phyloP scores from a whole-genome alignment of 139 green algal genomes.

The Ettlia oleoabundans region DNA sequence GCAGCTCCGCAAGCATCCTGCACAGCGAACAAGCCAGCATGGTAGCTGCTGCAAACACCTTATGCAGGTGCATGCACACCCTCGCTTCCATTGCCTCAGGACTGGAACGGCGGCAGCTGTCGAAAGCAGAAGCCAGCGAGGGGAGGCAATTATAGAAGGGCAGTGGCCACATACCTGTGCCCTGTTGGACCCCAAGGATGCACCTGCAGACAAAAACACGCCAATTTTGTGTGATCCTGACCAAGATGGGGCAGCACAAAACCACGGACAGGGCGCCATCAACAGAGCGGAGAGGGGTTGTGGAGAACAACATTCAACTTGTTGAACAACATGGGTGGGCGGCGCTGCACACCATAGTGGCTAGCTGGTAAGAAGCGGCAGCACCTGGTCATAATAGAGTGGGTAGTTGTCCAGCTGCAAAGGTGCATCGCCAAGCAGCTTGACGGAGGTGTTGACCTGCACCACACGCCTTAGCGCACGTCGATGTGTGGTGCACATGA shows the following conservation, averaged over 20 bases:
- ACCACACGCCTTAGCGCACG: too few relatives aligned
- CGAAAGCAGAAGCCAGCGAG: too few relatives aligned
- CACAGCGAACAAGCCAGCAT: neutral
- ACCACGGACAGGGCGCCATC: neutral
- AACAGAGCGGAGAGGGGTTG: too few relatives aligned
- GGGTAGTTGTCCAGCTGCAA: neutral
- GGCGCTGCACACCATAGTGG: too few relatives aligned
- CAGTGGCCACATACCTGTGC: neutral
- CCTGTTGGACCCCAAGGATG: slow-evolving; percentile 17
- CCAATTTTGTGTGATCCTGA: neutral
- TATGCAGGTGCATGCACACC: too few relatives aligned
- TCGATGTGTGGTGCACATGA: too few relatives aligned
- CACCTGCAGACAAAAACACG: neutral
- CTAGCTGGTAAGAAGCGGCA: neutral
- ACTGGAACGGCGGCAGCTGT: too few relatives aligned
- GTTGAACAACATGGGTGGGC: too few relatives aligned
- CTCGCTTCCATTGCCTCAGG: too few relatives aligned
- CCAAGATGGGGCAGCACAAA: neutral
- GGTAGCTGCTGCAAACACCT: too few relatives aligned
- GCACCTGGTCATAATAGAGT: slow-evolving; percentile 9
- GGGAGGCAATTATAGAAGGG: too few relatives aligned
- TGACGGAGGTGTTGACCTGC: slow-evolving; percentile 8
- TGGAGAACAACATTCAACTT: too few relatives aligned
- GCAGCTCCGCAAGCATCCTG: slow-evolving; percentile 20
- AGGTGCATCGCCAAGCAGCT: neutral